Percentiles rank a stretch among this genome's conserved stretches.
These are phyloP conservation scores for Sporobolomyces phaffii DNA, from an alignment of 768 basidiomycete genomes.

Conservation along the genomic window DNA sequence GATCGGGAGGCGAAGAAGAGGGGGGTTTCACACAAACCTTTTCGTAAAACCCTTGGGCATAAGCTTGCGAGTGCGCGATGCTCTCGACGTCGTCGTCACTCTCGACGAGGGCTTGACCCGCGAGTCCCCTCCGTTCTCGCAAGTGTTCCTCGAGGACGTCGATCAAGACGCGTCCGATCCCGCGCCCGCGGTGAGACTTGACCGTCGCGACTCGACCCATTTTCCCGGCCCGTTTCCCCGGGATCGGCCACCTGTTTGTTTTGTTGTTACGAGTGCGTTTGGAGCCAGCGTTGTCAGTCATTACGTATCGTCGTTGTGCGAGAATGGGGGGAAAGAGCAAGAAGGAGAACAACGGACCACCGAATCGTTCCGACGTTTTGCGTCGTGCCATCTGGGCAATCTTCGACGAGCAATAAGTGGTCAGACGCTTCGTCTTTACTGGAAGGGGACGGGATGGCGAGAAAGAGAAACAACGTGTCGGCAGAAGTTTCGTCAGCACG, in stretches of 20 bases:
- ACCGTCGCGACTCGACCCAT: slow-evolving; percentile 22
- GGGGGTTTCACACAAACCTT: neutral
- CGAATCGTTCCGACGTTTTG: slow-evolving; percentile 23
- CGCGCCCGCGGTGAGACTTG: slow-evolving; percentile 8
- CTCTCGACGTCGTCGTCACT: neutral
- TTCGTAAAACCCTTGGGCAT: slow-evolving; percentile 16
- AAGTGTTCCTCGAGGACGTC: slow-evolving; percentile 16
- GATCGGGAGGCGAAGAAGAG: too few relatives aligned
- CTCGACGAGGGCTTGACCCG: too few relatives aligned
- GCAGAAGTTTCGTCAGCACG: too few relatives aligned
- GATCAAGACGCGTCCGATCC: slow-evolving; percentile 9
- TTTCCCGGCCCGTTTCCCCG: slow-evolving; percentile 4
- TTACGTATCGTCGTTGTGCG: too few relatives aligned
- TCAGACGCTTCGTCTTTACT: slow-evolving; percentile 28
- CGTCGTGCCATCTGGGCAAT: neutral
- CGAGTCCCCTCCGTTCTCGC: neutral
- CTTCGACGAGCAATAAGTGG: slow-evolving; percentile 20
- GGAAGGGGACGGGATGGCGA: neutral
- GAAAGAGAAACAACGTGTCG: neutral
- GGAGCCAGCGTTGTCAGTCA: too few relatives aligned
- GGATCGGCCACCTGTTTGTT: slow-evolving; percentile 20
- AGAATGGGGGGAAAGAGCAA: too few relatives aligned
- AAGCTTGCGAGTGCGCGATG: slow-evolving; percentile 13
- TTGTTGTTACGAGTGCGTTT: too few relatives aligned
- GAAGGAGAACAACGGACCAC: slow-evolving; percentile 1